Conservation (phyloP, 192 early-diverging fungal species). For the Neocallimastix lanati region DNA sequence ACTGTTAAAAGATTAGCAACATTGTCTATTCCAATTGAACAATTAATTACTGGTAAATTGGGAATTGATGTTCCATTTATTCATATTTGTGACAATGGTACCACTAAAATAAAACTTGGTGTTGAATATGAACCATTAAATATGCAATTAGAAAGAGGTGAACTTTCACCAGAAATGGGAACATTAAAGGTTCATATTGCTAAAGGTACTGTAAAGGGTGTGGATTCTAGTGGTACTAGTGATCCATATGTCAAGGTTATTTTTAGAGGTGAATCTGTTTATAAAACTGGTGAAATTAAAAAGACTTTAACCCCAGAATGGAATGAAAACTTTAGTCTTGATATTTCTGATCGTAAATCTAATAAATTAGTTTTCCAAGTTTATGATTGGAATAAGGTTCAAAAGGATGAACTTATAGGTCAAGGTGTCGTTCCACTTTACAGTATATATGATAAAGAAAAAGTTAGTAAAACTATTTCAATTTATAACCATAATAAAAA, state of each 20-base stretch:
- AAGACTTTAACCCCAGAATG: slow-evolving; percentile 56
- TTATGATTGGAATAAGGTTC: slow-evolving; percentile 65
- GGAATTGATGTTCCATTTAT: not conserved
- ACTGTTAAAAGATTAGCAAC: not conserved
- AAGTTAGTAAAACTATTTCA: not conserved
- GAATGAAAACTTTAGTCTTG: slow-evolving; percentile 42
- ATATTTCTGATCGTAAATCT: slow-evolving; percentile 28
- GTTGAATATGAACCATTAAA: not conserved
- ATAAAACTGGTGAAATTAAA: slow-evolving; percentile 49
- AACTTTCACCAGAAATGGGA: not conserved
- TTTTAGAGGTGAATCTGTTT: slow-evolving; percentile 27
- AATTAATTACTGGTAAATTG: not conserved
- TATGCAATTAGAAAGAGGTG: not conserved
- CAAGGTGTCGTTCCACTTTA: slow-evolving; percentile 24
- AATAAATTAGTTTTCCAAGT: slow-evolving; percentile 39
- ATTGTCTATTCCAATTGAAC: not conserved
- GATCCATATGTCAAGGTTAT: not conserved
- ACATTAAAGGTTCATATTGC: not conserved
- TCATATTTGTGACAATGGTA: not conserved
- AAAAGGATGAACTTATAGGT: slow-evolving; percentile 38
- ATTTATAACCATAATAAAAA: not conserved
- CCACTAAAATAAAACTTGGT: not conserved
- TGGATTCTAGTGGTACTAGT: not conserved
- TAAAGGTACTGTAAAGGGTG: not conserved
- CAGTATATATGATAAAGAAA: slow-evolving; percentile 25